phyloP scores from a whole-genome alignment of 2,329 filamentous ascomycete species.

The Pseudopithomyces maydicus region DNA sequence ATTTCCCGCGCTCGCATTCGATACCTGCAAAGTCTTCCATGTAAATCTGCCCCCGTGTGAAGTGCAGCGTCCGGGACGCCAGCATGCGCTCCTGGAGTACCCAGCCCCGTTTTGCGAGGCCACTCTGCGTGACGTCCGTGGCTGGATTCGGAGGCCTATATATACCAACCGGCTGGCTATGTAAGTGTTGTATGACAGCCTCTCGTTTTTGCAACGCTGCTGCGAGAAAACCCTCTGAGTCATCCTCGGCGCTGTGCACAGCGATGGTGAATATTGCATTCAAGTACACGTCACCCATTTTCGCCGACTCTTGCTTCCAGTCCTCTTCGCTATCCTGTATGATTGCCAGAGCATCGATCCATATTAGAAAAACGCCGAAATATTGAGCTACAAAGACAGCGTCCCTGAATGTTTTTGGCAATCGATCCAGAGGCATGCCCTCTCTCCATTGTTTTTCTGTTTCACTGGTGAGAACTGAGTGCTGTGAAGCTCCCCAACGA shows the following conservation, averaged over 20 bases:
- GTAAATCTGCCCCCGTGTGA: neutral
- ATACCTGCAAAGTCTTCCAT: neutral
- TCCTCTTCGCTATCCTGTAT: neutral
- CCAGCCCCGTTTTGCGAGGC: constrained; percentile 10
- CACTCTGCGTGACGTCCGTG: constrained; percentile 8
- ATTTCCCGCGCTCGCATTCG: neutral
- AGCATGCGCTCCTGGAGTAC: constrained; percentile 13
- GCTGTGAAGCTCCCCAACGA: neutral
- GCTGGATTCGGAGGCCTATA: neutral
- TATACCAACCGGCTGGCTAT: neutral
- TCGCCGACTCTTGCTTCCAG: neutral
- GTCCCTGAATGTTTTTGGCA: neutral
- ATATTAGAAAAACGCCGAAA: neutral
- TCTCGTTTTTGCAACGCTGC: neutral
- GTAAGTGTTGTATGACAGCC: neutral
- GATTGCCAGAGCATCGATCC: neutral
- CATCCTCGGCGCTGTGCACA: constrained; percentile 7
- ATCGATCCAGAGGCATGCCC: neutral
- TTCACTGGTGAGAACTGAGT: neutral
- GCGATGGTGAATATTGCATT: neutral
- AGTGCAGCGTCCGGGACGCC: constrained; percentile 5
- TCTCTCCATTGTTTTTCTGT: neutral
- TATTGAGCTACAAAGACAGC: neutral
- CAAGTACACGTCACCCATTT: neutral
- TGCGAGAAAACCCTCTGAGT: constrained; percentile 6